Evolutionary conservation across 2,329 filamentous ascomycete genomes (phyloP).

Genomic region (Calonectria pseudoturangicola): DNA sequence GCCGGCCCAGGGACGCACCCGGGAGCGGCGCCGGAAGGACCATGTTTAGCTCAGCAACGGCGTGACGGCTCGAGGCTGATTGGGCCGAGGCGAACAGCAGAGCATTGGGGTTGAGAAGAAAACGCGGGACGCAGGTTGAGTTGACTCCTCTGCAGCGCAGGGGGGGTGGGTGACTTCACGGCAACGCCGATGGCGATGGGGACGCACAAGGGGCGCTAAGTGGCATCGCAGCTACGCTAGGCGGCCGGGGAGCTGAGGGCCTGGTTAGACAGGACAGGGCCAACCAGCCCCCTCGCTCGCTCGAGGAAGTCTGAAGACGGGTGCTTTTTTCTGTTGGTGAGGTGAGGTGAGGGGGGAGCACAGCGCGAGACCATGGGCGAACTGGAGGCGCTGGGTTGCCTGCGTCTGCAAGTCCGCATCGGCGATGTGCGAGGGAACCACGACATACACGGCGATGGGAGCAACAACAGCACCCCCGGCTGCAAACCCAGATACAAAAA

Average conservation of each 20-base stretch:
- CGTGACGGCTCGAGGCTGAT: constrained; percentile 14
- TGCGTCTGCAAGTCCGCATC: constrained; percentile 31
- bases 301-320: background rate
- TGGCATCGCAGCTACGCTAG: constrained; percentile 42
- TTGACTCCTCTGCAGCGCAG: constrained; percentile 28
- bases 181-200: constrained; percentile 39
- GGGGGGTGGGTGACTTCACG: constrained; percentile 38
- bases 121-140: constrained; percentile 20
- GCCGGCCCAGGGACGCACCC: constrained; percentile 17
- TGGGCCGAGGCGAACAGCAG: constrained; percentile 10
- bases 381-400: constrained; percentile 17
- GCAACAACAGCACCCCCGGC: constrained; percentile 11
- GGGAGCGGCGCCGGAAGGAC: constrained; percentile 21
- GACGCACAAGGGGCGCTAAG: constrained; percentile 38
- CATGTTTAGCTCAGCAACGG: constrained; percentile 23
- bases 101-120: background rate
- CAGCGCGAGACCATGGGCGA: constrained; percentile 16
- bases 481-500: constrained; percentile 27
- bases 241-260: constrained; percentile 52
- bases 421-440: constrained; percentile 37
- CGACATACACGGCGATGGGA: constrained; percentile 6
- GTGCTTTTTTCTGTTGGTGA: background rate
- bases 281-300: background rate
- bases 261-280: constrained; percentile 28
- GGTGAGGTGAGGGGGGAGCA: background rate